Percentiles rank a stretch among this genome's conserved stretches.
These are phyloP conservation scores for Globisporangium alternatum DNA, from an alignment of 352 stramenopile species.

Conservation along the genomic window DNA sequence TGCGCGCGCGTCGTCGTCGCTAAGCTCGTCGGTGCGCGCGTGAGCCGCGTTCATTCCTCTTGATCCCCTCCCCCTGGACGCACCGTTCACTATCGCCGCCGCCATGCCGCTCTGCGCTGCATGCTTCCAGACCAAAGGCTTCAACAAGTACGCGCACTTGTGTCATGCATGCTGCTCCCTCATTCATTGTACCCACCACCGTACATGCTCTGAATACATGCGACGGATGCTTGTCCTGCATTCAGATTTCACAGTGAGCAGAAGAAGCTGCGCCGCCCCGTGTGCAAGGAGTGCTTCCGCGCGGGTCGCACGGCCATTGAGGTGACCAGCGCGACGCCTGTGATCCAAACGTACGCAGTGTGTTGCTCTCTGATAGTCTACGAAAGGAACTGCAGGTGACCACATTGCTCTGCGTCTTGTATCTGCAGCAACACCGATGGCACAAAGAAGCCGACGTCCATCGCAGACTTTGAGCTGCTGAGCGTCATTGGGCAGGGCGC, in stretches of 20 bases:
- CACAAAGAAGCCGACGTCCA: constrained; percentile 45
- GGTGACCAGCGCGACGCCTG: constrained; percentile 7
- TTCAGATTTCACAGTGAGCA: constrained; percentile 60
- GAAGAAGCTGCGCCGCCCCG: constrained; percentile 38
- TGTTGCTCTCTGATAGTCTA: not conserved
- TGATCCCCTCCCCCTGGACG: no score
- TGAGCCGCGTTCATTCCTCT: no score
- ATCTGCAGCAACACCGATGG: not conserved
- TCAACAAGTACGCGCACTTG: constrained; percentile 59
- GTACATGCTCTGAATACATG: no score
- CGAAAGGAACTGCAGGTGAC: not conserved
- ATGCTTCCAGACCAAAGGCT: constrained; percentile 67
- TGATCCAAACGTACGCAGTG: constrained; percentile 9
- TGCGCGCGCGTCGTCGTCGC: no score
- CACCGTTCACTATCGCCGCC: not conserved
- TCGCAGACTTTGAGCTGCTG: constrained; percentile 97
- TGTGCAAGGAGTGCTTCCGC: constrained; percentile 79
- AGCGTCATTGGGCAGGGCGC: constrained; percentile 92
- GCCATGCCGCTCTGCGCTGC: constrained; percentile 72
- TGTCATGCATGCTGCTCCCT: not conserved
- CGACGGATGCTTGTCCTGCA: not conserved
- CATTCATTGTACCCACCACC: not conserved
- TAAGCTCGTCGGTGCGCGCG: no score
- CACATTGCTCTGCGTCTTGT: not conserved
- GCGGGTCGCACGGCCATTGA: constrained; percentile 21